A percentile compares a stretch with the other conserved stretches of the same genome.
phyloP scores from a whole-genome alignment of 2,329 filamentous ascomycete species.

The Zymoseptoria tritici region DNA sequence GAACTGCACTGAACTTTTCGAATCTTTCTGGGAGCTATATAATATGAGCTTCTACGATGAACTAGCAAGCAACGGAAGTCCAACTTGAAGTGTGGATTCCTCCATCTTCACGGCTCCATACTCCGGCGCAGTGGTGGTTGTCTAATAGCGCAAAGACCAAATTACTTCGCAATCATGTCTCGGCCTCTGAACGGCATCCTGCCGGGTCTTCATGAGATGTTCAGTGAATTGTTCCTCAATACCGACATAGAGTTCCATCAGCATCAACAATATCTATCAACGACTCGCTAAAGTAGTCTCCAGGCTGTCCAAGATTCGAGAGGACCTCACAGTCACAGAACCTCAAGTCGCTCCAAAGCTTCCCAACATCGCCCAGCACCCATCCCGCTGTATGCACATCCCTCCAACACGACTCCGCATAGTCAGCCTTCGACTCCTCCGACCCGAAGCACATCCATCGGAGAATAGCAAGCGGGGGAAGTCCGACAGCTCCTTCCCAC shows the following conservation, averaged over 20 bases:
- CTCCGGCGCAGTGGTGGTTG: background rate
- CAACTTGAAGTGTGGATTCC: background rate
- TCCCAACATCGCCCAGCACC: background rate
- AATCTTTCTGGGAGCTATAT: background rate
- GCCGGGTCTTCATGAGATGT: background rate
- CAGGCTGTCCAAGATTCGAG: no score
- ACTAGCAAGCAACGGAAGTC: background rate
- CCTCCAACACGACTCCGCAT: no score
- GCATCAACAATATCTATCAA: no score
- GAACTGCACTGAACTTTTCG: background rate
- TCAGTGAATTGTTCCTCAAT: background rate
- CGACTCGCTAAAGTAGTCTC: no score
- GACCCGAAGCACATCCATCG: background rate
- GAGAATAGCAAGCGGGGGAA: background rate
- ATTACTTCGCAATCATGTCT: background rate
- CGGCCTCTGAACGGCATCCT: background rate
- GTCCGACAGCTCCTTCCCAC: background rate
- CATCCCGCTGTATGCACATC: no score
- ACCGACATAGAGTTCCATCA: no score
- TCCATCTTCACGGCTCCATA: background rate
- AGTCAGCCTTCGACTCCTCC: background rate
- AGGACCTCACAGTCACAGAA: background rate
- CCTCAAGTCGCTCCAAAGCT: background rate
- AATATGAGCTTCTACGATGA: background rate
- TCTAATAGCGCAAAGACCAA: background rate